Conservation (phyloP, 495 filamentous ascomycete genomes). For the Choiromyces venosus region DNA sequence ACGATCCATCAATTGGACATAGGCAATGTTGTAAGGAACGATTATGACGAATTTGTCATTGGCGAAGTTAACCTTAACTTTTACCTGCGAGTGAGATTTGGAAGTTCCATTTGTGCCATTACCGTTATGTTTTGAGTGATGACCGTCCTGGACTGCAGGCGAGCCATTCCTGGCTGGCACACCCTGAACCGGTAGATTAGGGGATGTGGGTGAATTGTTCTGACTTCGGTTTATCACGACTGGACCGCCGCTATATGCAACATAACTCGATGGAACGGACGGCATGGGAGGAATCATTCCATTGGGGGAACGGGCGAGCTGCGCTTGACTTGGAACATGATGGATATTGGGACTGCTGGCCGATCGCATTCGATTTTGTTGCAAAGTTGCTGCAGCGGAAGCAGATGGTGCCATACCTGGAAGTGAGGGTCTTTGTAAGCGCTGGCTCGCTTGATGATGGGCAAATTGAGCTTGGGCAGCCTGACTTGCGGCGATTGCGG, state of each 20-base stretch:
- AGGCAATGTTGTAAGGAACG: conserved; percentile 85
- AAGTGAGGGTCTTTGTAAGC: conserved; percentile 74
- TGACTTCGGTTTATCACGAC: conserved; percentile 63
- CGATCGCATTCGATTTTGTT: conserved; percentile 56
- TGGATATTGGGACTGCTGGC: conserved; percentile 60
- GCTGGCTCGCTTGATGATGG: conserved; percentile 49
- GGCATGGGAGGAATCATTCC: conserved; percentile 58
- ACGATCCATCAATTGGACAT: conserved; percentile 87
- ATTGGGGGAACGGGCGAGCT: conserved; percentile 39
- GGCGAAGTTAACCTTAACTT: conserved; percentile 87
- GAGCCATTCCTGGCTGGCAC: conserved; percentile 24
- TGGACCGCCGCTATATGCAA: conserved; percentile 41
- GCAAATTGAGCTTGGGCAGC: conserved; percentile 45
- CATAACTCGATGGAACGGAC: conserved; percentile 47
- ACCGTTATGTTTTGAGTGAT: conserved; percentile 11
- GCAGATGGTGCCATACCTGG: conserved; percentile 62
- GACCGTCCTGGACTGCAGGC: conserved; percentile 23
- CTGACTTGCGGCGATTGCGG: conserved; percentile 31
- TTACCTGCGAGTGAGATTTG: conserved; percentile 56
- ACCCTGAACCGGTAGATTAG: conserved; percentile 29
- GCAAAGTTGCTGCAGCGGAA: conserved; percentile 47
- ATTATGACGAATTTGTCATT: conserved; percentile 82
- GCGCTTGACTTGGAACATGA: conserved; percentile 38
- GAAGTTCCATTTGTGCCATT: conserved; percentile 28
- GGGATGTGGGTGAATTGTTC: conserved; percentile 57